Conservation (phyloP, 2,329 filamentous ascomycete genomes). For the Alternaria hordeiaustralica region DNA sequence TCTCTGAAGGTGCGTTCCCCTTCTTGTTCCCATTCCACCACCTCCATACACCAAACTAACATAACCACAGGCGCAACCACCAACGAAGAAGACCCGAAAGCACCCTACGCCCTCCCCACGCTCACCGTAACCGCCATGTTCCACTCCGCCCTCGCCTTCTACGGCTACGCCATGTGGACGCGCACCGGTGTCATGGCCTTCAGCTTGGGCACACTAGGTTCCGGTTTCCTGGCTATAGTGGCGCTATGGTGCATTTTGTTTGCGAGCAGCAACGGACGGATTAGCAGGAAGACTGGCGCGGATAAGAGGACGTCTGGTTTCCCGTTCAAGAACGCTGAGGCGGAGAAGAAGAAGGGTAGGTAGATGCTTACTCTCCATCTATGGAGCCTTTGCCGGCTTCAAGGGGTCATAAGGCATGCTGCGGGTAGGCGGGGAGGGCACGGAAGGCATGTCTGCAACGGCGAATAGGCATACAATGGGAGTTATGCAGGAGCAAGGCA, state of each 20-base stretch:
- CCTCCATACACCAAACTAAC: neutral
- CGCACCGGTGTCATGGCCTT: conserved; percentile 63
- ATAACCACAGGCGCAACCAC: conserved; percentile 40
- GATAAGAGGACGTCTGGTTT: conserved; percentile 72
- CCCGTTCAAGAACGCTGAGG: conserved; percentile 68
- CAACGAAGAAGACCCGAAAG: conserved; percentile 46
- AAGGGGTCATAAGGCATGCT: neutral
- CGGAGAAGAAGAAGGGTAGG: conserved; percentile 57
- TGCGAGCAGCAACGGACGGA: conserved; percentile 61
- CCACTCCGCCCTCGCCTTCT: conserved; percentile 64
- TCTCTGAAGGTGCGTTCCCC: conserved; percentile 39
- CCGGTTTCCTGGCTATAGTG: conserved; percentile 63
- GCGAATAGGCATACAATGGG: neutral
- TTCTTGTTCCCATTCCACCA: neutral
- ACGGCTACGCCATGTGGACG: conserved; percentile 71
- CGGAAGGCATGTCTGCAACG: neutral
- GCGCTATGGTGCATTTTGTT: conserved; percentile 71
- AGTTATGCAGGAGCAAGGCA: neutral
- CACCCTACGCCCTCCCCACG: conserved; percentile 65
- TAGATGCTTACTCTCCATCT: conserved; percentile 13
- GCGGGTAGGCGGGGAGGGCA: neutral
- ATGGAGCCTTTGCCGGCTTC: neutral
- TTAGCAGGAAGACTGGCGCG: conserved; percentile 68
- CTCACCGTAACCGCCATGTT: conserved; percentile 71
- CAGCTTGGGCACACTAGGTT: conserved; percentile 65